These are phyloP conservation scores for sorghum (Sorghum bicolor) DNA, from an alignment of 176 grass and related monocot genomes.

Conservation along the genomic window Sorghum_bicolor_NCBIv3 NC_012874.2:67268501-67269000, in stretches of 20 bases:
- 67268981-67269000: neutral
- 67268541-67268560: neutral
- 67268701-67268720: neutral
- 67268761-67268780: neutral
- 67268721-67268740: neutral
- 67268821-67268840: neutral
- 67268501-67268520: no score
- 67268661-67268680: neutral
- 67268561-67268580: neutral
- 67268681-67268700: no score
- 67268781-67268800: neutral
- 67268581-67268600: no score
- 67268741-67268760: neutral
- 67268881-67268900: fast-evolving
- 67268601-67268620: no score
- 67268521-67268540: neutral
- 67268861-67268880: no score
- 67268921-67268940: no score
- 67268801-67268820: neutral
- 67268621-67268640: no score
- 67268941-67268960: neutral
- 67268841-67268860: no score
- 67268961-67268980: no score
- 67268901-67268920: neutral
- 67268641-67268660: no score